Percentiles rank a stretch among this genome's conserved stretches.
These are phyloP conservation scores for Paraleonurus japonicus DNA, from an alignment of 257 asterid species.

Conservation along the genomic window DNA sequence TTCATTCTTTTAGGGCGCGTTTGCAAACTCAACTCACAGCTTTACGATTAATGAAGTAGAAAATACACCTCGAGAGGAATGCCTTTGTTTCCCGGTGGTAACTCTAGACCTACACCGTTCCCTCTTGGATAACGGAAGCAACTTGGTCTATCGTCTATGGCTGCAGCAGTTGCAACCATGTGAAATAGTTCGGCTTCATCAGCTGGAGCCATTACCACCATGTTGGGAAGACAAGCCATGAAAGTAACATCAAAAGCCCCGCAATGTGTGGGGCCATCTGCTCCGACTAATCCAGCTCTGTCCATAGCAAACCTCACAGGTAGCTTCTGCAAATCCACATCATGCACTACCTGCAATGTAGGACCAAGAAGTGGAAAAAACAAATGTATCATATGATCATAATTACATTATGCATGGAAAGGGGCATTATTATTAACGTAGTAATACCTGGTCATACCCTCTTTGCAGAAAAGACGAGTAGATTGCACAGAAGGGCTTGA, in stretches of 20 bases:
- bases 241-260: conserved; percentile 84
- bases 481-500: conserved; percentile 89
- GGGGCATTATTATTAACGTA: conserved; percentile 19
- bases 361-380: conserved; percentile 1
- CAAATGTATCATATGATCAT: background rate
- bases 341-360: conserved; percentile 77
- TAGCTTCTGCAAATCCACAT: conserved; percentile 94
- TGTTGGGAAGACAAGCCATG: conserved; percentile 98
- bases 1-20: background rate
- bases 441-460: conserved; percentile 78
- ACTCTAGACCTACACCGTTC: conserved; percentile 72
- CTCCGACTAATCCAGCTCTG: conserved; percentile 93
- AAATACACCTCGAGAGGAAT: conserved; percentile 67
- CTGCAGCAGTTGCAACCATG: conserved; percentile 97
- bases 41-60: background rate
- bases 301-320: conserved; percentile 96
- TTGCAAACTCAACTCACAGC: too few species aligned
- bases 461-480: conserved; percentile 93
- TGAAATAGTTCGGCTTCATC: conserved; percentile 89
- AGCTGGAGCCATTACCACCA: conserved; percentile 98
- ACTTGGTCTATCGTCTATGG: conserved; percentile 90
- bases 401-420: background rate
- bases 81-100: conserved; percentile 90
- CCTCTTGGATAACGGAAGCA: conserved; percentile 94
- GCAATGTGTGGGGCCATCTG: conserved; percentile 97